phyloP scores from a whole-genome alignment of 2,329 filamentous ascomycete genomes.

The Orbilia brochopaga region DNA sequence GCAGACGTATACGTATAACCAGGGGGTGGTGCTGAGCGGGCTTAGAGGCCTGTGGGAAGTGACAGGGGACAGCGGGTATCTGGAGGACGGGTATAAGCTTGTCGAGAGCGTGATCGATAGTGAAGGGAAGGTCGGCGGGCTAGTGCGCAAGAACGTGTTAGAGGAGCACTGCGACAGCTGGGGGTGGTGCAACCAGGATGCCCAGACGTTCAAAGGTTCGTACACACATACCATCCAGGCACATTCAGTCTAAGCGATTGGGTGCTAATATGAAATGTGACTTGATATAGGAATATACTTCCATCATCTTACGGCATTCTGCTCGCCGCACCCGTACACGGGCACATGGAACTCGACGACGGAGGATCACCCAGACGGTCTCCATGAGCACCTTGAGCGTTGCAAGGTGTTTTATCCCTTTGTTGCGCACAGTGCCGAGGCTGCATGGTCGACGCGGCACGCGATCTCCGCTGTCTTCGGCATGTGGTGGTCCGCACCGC shows the following conservation, averaged over 20 bases:
- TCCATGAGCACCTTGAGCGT: conserved; percentile 64
- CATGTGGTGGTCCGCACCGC: conserved; percentile 79
- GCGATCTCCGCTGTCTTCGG: conserved; percentile 71
- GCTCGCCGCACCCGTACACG: conserved; percentile 58
- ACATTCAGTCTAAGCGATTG: too few relatives aligned
- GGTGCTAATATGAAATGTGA: too few relatives aligned
- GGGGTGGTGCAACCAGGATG: conserved; percentile 78
- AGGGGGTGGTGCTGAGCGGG: conserved; percentile 85
- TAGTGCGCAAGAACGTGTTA: conserved; percentile 71
- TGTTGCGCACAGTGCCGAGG: conserved; percentile 78
- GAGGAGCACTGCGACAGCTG: conserved; percentile 82
- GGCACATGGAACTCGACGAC: conserved; percentile 53
- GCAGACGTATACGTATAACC: conserved; percentile 95
- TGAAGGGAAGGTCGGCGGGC: conserved; percentile 48
- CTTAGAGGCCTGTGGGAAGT: conserved; percentile 79
- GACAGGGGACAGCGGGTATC: conserved; percentile 73
- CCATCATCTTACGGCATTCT: conserved; percentile 82
- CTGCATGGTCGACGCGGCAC: conserved; percentile 74
- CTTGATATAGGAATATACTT: conserved; percentile 75
- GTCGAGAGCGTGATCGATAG: conserved; percentile 61
- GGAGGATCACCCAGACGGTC: conserved; percentile 59
- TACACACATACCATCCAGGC: too few relatives aligned
- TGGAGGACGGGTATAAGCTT: conserved; percentile 79
- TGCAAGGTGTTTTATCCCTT: conserved; percentile 74
- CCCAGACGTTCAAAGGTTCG: conserved; percentile 80